A percentile compares a stretch with the other conserved stretches of the same genome.
Evolutionary conservation across 176 grass and related monocot species (phyloP).

Genomic region (Raddia guianensis): DNA sequence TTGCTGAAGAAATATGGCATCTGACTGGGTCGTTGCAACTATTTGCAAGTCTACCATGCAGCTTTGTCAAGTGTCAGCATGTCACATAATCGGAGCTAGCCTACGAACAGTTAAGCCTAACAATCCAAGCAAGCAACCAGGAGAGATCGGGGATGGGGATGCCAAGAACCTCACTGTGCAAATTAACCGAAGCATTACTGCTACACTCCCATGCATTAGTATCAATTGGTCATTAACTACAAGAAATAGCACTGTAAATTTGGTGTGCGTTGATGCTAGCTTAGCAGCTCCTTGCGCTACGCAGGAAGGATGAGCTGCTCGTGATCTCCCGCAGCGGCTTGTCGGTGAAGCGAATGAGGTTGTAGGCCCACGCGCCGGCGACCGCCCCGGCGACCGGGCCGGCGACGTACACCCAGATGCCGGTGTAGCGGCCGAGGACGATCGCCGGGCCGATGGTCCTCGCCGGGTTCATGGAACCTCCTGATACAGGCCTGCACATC

Average conservation of each 20-base stretch:
- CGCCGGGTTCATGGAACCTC: constrained; percentile 74
- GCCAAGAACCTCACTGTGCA: not conserved
- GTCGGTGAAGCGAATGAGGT: constrained; percentile 66
- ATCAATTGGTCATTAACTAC: not conserved
- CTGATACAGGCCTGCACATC: constrained; percentile 58
- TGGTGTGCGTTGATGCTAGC: not conserved
- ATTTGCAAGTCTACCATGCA: not conserved
- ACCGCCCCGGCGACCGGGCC: constrained; percentile 53
- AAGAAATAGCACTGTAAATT: not conserved
- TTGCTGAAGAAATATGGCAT: not conserved
- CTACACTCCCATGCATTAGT: not conserved
- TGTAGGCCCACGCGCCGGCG: constrained; percentile 66
- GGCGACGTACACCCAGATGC: constrained; percentile 64
- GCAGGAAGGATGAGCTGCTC: constrained; percentile 40
- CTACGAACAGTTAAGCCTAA: constrained; percentile 2
- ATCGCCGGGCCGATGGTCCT: constrained; percentile 68
- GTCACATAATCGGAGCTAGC: not conserved
- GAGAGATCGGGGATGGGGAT: too few relatives aligned
- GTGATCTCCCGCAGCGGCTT: constrained; percentile 65
- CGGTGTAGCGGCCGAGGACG: constrained; percentile 47
- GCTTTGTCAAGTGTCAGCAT: not conserved
- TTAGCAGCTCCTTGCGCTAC: constrained; percentile 29
- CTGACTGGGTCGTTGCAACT: not conserved
- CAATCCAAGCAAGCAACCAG: not conserved
- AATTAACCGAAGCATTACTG: not conserved